Evolutionary conservation across 78 protist genomes (phyloP), one percentile per base, ranked within the genome.

Genomic region (Dictyostelium citrinum): DNA sequence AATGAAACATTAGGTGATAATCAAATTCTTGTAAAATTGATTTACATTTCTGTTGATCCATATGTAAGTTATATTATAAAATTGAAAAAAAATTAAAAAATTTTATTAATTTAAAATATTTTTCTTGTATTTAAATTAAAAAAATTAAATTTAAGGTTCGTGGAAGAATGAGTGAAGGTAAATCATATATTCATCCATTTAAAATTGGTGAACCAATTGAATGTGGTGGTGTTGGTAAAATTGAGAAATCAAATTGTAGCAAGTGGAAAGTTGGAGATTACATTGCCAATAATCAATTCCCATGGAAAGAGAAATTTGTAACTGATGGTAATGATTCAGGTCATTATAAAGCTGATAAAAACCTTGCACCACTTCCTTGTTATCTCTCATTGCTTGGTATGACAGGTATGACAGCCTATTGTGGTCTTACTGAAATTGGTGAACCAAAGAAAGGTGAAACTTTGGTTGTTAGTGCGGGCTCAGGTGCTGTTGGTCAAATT

Each of bases 391-490:
- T 43, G 27, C 11, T 96, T 11, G 97, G 96, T 51, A 82, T 96
- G 90, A 67, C 97, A 1, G 96, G 96, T 45, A 31, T 72, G 22
- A 85, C 96, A 27, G 97, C 96, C 3, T 96, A 81, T 45, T 31
- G 27, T 17, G 82, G 90, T 39, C 4, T 92, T 12, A 20, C 27
- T 7, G 60, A 79, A 31, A 58, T 96, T 41, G 96, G 88, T 37
- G 39, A 84, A 22, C 97, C 97, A 49, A 91, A 96, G 39, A 70
- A 71, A 72, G 97, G 97, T 45, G 91, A 96, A 29, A 77, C 85
- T 6, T 29, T 86, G 10, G 85, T 82, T 43, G 95, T 96, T 7
- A 22, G 83, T 72, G 97, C 93, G 0, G 97, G 83, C 0, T 29
- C 95, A 2, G 97, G 97, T 55, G 97, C 97, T 0, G 90, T 81